Conservation (phyloP, 805 yeast species). For the Cyberlindnera bimundalis region DNA sequence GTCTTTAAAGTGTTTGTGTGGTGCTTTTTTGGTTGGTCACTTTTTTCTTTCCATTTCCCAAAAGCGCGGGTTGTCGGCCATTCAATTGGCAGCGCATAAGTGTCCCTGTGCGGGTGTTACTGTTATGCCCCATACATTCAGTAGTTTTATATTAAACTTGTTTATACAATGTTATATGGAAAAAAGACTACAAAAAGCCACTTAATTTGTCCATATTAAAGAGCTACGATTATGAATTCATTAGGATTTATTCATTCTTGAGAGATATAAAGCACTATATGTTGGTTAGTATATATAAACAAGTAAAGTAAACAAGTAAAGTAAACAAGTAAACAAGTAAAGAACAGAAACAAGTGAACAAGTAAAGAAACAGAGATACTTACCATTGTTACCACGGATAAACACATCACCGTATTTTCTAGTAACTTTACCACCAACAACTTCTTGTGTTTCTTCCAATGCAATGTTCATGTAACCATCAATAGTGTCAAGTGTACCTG, state of each 20-base stretch:
- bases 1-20: not conserved
- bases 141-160: not conserved
- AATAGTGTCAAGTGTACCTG: conserved; percentile 69
- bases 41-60: not conserved
- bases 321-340: no score
- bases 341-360: no score
- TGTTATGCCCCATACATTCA: conserved; percentile 9
- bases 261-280: conserved; percentile 25
- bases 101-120: conserved; percentile 4
- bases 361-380: no score
- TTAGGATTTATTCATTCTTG: conserved; percentile 20
- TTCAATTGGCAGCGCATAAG: conserved; percentile 21
- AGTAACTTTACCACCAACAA: conserved; percentile 44
- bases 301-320: no score
- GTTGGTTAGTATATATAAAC: conserved; percentile 5
- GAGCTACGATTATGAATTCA: not conserved
- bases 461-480: conserved; percentile 98
- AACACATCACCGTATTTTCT: conserved; percentile 73
- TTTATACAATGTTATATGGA: no score
- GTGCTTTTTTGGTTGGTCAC: not conserved
- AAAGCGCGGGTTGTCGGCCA: not conserved
- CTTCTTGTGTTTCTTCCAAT: conserved; percentile 71
- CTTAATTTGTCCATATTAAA: not conserved
- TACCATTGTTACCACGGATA: conserved; percentile 83
- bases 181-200: not conserved